Conservation (phyloP, 345 rosid species). For the Ceriops tagal region DNA sequence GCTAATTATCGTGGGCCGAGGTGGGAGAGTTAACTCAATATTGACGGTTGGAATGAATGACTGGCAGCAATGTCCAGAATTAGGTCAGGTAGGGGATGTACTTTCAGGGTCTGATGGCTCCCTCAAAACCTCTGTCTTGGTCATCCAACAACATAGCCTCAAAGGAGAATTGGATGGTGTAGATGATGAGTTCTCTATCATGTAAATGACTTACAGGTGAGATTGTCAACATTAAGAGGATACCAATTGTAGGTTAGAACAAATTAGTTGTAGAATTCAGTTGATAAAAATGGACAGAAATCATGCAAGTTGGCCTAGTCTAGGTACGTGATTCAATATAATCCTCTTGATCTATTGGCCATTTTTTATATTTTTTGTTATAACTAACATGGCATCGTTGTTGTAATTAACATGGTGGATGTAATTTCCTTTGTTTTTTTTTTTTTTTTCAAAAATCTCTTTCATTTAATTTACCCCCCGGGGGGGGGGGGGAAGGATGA, state of each 20-base stretch:
- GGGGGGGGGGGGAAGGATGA: no score
- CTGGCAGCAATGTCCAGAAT: slow-evolving; percentile 94
- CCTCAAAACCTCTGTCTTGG: slow-evolving; percentile 61
- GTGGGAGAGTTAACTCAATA: slow-evolving; percentile 60
- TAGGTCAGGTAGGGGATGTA: slow-evolving; percentile 89
- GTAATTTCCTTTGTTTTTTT: no score
- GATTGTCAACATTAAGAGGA: slow-evolving; percentile 28
- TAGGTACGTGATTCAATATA: no score
- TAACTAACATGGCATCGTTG: no score
- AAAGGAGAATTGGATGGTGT: slow-evolving; percentile 71
- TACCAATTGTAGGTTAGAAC: slow-evolving; percentile 13
- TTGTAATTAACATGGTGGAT: no score
- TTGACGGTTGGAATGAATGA: slow-evolving; percentile 80
- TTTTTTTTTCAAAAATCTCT: no score
- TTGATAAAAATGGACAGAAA: slow-evolving; percentile 20
- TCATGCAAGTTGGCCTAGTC: background rate
- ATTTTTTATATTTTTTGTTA: no score
- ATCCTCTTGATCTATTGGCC: no score
- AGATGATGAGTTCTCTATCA: slow-evolving; percentile 76
- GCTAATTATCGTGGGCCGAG: slow-evolving; percentile 70
- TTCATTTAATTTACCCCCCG: no score
- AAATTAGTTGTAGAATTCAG: slow-evolving; percentile 22
- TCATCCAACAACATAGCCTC: slow-evolving; percentile 65
- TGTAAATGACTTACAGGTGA: slow-evolving; percentile 42
- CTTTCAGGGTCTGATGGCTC: slow-evolving; percentile 76